phyloP scores from a whole-genome alignment of 768 basidiomycete species.

The Pleurotus pulmonarius region DNA sequence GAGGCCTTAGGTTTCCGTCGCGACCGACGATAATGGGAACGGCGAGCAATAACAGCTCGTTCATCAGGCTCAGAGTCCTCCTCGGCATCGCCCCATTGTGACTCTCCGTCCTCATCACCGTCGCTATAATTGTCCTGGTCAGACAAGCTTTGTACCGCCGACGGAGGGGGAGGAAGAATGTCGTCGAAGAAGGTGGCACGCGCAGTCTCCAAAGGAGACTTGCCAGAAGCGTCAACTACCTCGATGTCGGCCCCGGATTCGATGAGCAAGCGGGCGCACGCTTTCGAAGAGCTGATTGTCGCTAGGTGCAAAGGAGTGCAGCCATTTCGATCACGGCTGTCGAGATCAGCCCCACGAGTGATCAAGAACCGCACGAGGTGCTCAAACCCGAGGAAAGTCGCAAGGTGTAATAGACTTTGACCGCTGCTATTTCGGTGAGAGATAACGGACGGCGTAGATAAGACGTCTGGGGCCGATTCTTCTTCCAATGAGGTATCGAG shows the following conservation, averaged over 20 bases:
- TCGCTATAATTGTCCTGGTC: slow-evolving; percentile 15
- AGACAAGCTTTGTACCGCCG: slow-evolving; percentile 19
- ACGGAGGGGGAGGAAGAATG: slow-evolving; percentile 22
- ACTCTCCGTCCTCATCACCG: slow-evolving; percentile 45
- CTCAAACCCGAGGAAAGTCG: slow-evolving; percentile 73
- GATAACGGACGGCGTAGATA: slow-evolving; percentile 52
- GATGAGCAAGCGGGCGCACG: slow-evolving; percentile 67
- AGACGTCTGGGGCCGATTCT: slow-evolving; percentile 31
- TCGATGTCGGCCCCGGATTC: slow-evolving; percentile 77
- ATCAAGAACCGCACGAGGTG: slow-evolving; percentile 71
- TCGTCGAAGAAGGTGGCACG: slow-evolving; percentile 40
- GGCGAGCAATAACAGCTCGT: slow-evolving; percentile 10
- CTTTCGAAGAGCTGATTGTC: slow-evolving; percentile 56
- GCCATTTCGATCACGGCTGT: slow-evolving; percentile 85
- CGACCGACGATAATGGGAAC: slow-evolving; percentile 17
- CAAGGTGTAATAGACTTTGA: slow-evolving; percentile 88
- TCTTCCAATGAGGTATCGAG: slow-evolving; percentile 61
- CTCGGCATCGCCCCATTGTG: slow-evolving; percentile 66
- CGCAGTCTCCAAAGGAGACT: slow-evolving; percentile 62
- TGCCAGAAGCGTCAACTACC: slow-evolving; percentile 69
- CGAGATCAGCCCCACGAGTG: slow-evolving; percentile 68
- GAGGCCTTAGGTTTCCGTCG: slow-evolving; percentile 22
- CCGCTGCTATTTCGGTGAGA: slow-evolving; percentile 69
- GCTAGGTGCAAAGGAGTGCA: slow-evolving; percentile 90
- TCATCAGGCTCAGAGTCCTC: slow-evolving; percentile 52